Percentiles rank a stretch among this genome's conserved stretches.
Conservation (phyloP, 1,139 yeast genomes). For the Candida labiduridarum region DNA sequence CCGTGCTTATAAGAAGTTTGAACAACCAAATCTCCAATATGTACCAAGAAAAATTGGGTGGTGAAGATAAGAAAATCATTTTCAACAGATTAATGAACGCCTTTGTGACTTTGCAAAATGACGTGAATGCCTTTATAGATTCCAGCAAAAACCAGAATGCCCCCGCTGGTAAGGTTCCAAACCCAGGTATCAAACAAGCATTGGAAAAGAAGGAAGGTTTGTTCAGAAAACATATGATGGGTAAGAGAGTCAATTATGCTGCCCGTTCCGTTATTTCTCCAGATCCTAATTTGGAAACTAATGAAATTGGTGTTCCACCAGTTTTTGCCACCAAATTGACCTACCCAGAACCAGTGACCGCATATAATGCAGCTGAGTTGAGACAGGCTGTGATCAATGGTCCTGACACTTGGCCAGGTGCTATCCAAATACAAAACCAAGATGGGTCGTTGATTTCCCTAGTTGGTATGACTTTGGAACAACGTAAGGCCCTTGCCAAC, state of each 20-base stretch:
- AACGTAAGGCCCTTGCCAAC: slow-evolving; percentile 94
- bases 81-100: slow-evolving; percentile 93
- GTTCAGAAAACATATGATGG: slow-evolving; percentile 99
- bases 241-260: slow-evolving; percentile 98
- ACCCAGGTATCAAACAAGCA: slow-evolving; percentile 97
- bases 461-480: slow-evolving; percentile 88
- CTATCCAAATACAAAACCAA: slow-evolving; percentile 92
- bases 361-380: slow-evolving; percentile 85
- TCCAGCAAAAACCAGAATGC: slow-evolving; percentile 83
- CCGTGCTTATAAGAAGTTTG: slow-evolving; percentile 82
- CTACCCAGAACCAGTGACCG: slow-evolving; percentile 98
- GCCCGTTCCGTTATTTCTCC: slow-evolving; percentile 99
- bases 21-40: slow-evolving; percentile 70
- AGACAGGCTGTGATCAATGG: slow-evolving; percentile 97
- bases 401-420: slow-evolving; percentile 99
- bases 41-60: slow-evolving; percentile 65
- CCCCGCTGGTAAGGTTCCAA: slow-evolving; percentile 68
- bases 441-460: slow-evolving; percentile 88
- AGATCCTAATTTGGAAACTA: slow-evolving; percentile 96
- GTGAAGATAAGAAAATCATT: slow-evolving; percentile 67
- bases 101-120: slow-evolving; percentile 92
- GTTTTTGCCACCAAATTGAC: slow-evolving; percentile 95
- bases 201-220: slow-evolving; percentile 98
- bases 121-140: slow-evolving; percentile 92
- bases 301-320: slow-evolving; percentile 98